Base-by-base conservation (phyloP, 805 yeast genomes). In the Ogataea pignaliae region DNA sequence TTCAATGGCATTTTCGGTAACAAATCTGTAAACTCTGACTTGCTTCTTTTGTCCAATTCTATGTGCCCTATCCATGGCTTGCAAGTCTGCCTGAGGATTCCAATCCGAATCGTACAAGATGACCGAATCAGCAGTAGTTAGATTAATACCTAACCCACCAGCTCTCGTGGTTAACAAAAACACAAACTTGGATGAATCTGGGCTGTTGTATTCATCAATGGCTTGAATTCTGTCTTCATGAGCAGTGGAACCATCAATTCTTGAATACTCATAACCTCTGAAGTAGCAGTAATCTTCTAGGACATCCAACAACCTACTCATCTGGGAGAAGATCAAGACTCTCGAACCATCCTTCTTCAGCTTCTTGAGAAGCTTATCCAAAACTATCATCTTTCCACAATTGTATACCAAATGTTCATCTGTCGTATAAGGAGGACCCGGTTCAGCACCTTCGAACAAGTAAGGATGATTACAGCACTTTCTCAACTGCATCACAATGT, bases 401-500 rank as follows among this genome's bases (percentile, higher is more conserved):
- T 91, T 91, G 69, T 56, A 82, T n/a, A 90, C 83, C 50, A 91
- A 72, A 66, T 91, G 98, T 63, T 90, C 97, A 64, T 89, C 97
- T 1, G 95, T 91, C 1, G 97, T 91, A 59, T 74, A 91, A 1
- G 98, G 98, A 1, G 98, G 98, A 10, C 98, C 98, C 0, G 97
- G 98, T 64, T 90, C 98, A 1, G 98, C 99, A n/a, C 99, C 98
- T 62, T 91, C 98, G 59, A 93, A 93, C 43, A 91, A 69, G 64
- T 93, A 91, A 0, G 98, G 98, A 66, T 93, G 99, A 61, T 93
- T 91, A 63, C 98, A 91, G 64, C 98, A 91, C 64, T 91, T 91
- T 57, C 98, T 76, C 51, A 91, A 72, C 65, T 91, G 98, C 98
- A 91, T 91, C 12, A 91, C 98, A 56, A 91, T 91, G 60, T 91